These are phyloP conservation scores for Mortierella polycephala DNA, from an alignment of 371 early-diverging fungal genomes.

Conservation along the genomic window DNA sequence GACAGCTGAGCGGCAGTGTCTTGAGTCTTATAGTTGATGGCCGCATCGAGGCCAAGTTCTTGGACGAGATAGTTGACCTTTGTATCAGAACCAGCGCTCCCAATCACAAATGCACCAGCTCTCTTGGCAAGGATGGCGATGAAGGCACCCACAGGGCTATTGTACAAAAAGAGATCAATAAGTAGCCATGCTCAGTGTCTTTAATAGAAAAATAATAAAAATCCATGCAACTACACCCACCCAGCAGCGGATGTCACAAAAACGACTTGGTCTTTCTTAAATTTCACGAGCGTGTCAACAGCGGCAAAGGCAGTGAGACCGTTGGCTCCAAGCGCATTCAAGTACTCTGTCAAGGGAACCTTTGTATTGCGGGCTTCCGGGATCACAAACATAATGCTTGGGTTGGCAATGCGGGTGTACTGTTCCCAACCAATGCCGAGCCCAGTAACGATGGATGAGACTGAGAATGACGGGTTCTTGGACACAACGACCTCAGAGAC, in stretches of 20 bases:
- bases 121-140: conserved; percentile 61
- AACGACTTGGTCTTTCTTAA: conserved; percentile 44
- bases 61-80: conserved; percentile 69
- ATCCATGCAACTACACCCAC: background rate
- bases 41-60: conserved; percentile 66
- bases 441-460: conserved; percentile 70
- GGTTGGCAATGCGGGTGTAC: conserved; percentile 52
- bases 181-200: background rate
- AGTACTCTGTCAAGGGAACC: conserved; percentile 59
- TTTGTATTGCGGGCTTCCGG: conserved; percentile 11
- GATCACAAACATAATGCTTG: conserved; percentile 4
- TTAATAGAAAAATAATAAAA: no score
- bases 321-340: conserved; percentile 63
- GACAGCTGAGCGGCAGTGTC: conserved; percentile 47
- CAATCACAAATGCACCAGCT: conserved; percentile 25
- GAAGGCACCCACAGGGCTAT: conserved; percentile 68
- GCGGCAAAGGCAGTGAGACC: conserved; percentile 53
- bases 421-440: conserved; percentile 60
- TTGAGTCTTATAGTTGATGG: conserved; percentile 80
- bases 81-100: conserved; percentile 74
- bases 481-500: conserved; percentile 69
- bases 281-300: conserved; percentile 24
- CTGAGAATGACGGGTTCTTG: conserved; percentile 61
- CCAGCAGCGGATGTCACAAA: conserved; percentile 34
- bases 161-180: background rate